Evolutionary conservation across 495 filamentous ascomycete species (phyloP), one percentile per base, ranked within the genome.

Genomic region (Tuber brumale): DNA sequence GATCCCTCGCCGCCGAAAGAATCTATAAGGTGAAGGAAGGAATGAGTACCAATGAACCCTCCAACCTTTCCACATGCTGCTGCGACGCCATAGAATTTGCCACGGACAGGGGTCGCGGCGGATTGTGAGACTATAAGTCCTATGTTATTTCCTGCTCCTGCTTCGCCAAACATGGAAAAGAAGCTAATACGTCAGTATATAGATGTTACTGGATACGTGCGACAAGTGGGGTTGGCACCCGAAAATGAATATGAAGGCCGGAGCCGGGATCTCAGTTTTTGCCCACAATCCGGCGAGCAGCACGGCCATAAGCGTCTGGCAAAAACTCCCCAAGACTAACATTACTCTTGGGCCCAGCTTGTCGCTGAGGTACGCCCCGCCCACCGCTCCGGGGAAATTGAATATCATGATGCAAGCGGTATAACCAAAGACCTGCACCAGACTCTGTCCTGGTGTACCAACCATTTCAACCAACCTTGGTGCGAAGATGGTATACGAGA

Each of bases 61-160:
- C 94, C 94, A 70, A 97, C 88, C 85, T 97, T 97, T 57, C 94
- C 93, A 0, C 90, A 77, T 0, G 94, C 94, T 2, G 94, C 94
- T 1, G 94, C 93, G 73, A 96, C 89, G 19, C 92, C 93, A 84
- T 97, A 97, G 85, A 96, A 97, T 81, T 95, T 93, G 16, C 94
- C 94, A 37, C 94, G 87, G 45, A 97, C 91, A 18, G 90, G 90
- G 6, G 94, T 97, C 1, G 94, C 92, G 83, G 90, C 91, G 23
- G 92, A 94, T 85, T 97, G 97, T 72, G 92, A 92, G 0, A 94
- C 94, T 35, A 94, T 84, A 0, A 97, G 88, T 8, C 94, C 94
- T 80, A 97, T 96, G 83, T 97, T 97, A 85, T 97, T 91, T 42
- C 94, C 94, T 0, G 94, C 93, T 0, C 94, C 94, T 66, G 94